These are phyloP conservation scores for Triglochin maritima DNA, from an alignment of 106 monocot species.

Conservation along the genomic window DNA sequence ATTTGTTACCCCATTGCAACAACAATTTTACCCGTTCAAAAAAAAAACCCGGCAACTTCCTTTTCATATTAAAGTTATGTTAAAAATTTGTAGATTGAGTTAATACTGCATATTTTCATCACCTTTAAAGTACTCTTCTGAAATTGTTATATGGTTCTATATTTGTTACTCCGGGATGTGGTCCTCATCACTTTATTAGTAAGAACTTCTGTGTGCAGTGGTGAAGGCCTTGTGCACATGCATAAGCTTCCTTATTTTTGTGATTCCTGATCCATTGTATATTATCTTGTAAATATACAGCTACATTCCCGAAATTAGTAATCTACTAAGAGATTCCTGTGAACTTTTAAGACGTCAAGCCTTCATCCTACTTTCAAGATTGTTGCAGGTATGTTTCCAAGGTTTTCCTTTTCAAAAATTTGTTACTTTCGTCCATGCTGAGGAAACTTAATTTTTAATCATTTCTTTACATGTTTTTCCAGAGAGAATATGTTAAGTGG, in stretches of 20 bases:
- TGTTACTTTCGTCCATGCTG: not conserved
- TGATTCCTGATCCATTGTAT: not conserved
- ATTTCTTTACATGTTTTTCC: not conserved
- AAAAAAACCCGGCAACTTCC: too few species aligned
- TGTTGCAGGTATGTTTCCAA: slow-evolving; percentile 58
- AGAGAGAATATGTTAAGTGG: slow-evolving; percentile 99
- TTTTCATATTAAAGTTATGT: too few species aligned
- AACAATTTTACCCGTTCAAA: too few species aligned
- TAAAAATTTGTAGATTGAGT: too few species aligned
- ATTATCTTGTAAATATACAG: slow-evolving; percentile 24
- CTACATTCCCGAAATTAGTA: slow-evolving; percentile 79
- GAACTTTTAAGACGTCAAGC: slow-evolving; percentile 93
- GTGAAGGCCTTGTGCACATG: too few species aligned
- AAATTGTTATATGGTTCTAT: too few species aligned
- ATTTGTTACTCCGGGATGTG: too few species aligned
- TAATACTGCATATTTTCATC: too few species aligned
- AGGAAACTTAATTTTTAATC: not conserved
- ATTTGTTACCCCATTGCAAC: too few species aligned
- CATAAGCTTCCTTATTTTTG: not conserved
- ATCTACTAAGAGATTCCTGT: slow-evolving; percentile 72
- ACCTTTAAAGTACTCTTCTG: too few species aligned
- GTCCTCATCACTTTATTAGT: too few species aligned
- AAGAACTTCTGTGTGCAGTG: too few species aligned
- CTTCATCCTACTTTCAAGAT: slow-evolving; percentile 83
- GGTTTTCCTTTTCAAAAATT: not conserved